These are phyloP conservation scores for Sonneratia caseolaris DNA, from an alignment of 345 rosid genomes.

Conservation along the genomic window DNA sequence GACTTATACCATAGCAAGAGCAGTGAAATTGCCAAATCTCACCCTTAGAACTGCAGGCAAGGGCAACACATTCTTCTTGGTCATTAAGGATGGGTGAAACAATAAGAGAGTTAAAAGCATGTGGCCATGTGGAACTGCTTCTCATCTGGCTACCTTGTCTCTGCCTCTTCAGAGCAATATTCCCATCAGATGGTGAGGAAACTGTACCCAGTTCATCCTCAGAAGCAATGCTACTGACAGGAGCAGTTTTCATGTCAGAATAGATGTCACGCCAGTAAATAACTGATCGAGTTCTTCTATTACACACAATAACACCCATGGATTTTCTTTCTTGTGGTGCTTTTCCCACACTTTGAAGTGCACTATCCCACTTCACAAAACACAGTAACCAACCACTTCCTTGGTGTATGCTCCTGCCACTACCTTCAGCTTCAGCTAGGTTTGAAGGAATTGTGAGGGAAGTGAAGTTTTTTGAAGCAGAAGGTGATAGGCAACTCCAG, in stretches of 20 bases:
- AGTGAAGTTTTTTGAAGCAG: slow-evolving; percentile 40
- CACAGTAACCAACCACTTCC: slow-evolving; percentile 52
- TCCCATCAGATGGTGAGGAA: slow-evolving; percentile 34
- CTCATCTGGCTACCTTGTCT: slow-evolving; percentile 21
- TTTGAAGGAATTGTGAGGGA: slow-evolving; percentile 53
- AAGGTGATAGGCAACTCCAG: slow-evolving; percentile 58
- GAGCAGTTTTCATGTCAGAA: slow-evolving; percentile 29
- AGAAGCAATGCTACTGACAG: slow-evolving; percentile 30
- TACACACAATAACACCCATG: slow-evolving; percentile 54
- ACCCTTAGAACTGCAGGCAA: slow-evolving; percentile 58
- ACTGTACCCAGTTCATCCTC: slow-evolving; percentile 30
- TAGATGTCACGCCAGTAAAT: slow-evolving; percentile 70
- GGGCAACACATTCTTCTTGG: slow-evolving; percentile 45
- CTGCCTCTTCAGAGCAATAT: slow-evolving; percentile 23
- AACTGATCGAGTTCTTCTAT: slow-evolving; percentile 47
- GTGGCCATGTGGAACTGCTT: slow-evolving; percentile 24
- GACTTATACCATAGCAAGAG: slow-evolving; percentile 34
- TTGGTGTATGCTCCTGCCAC: slow-evolving; percentile 17
- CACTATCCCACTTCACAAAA: slow-evolving; percentile 58
- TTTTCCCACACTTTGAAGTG: slow-evolving; percentile 22
- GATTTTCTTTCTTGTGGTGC: slow-evolving; percentile 25
- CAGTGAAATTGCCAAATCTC: slow-evolving; percentile 73
- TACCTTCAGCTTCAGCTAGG: slow-evolving; percentile 22
- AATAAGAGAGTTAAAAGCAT: slow-evolving; percentile 58
- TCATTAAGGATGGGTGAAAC: slow-evolving; percentile 31